These are phyloP conservation scores for Dactylellina sp. DNA, from an alignment of 2,329 filamentous ascomycete species.

Conservation along the genomic window DNA sequence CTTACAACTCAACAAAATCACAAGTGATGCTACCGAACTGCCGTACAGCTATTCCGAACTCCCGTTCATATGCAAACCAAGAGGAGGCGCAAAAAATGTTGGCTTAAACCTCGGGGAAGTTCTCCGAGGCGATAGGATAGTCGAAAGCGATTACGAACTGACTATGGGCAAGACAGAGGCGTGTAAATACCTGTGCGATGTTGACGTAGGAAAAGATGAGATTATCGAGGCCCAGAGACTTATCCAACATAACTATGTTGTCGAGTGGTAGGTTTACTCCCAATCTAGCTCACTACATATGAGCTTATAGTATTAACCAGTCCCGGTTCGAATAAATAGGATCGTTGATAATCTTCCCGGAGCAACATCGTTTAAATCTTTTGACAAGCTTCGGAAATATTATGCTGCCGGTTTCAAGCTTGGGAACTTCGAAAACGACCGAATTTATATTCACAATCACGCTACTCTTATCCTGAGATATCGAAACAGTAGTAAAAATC, in stretches of 20 bases:
- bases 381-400: slow-evolving; percentile 85
- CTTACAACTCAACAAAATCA: slow-evolving; percentile 90
- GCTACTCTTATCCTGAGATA: slow-evolving; percentile 85
- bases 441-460: slow-evolving; percentile 85
- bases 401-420: slow-evolving; percentile 92
- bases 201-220: slow-evolving; percentile 73
- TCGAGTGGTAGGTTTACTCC: slow-evolving; percentile 73
- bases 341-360: slow-evolving; percentile 92
- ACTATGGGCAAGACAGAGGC: slow-evolving; percentile 80
- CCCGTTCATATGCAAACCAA: slow-evolving; percentile 84
- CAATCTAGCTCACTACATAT: background rate
- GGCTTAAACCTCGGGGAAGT: slow-evolving; percentile 88
- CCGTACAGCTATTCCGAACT: slow-evolving; percentile 92
- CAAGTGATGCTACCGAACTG: slow-evolving; percentile 88
- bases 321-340: slow-evolving; percentile 41
- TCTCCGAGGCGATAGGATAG: slow-evolving; percentile 85
- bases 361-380: slow-evolving; percentile 87
- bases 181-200: slow-evolving; percentile 78
- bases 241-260: slow-evolving; percentile 83
- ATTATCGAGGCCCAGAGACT: slow-evolving; percentile 77
- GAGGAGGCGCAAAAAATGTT: slow-evolving; percentile 75
- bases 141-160: slow-evolving; percentile 84
- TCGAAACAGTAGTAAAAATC: slow-evolving; percentile 74
- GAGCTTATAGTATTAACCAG: background rate
- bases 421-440: slow-evolving; percentile 74